Evolutionary conservation across 805 yeast genomes (phyloP), one percentile per base, ranked within the genome.

Genomic region (Pichia nanzhaoensis): DNA sequence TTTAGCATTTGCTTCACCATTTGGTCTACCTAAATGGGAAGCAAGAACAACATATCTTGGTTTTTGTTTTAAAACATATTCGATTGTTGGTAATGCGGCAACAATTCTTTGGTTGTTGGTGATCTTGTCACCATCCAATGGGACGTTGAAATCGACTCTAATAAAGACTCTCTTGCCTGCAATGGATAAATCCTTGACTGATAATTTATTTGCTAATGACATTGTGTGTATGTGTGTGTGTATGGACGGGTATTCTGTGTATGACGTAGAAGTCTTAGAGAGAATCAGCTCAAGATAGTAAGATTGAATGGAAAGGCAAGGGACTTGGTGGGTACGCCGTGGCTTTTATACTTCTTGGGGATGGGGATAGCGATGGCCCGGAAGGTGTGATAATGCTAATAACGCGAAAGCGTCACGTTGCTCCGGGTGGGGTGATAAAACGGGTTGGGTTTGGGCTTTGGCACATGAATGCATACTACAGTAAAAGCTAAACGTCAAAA

Each of bases 21-120:
- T 93, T 70, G 99, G 99, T 77, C 99, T 89, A 65, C 99, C 99
- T 68, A 93, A 78, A 70, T 93, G 99, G 50, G 98, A 90, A 55
- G 97, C 98, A 59, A 93, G 79, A 57, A 93, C 75, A 56, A 93
- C 82, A 56, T 80, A 87, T 77, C 84, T 88, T 65, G 99, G 96
- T 63, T 84, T 78, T 57, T 91, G 83, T 65, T 86, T 91, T 66
- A 85, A 74, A 44, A 91, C 97, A 69, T 91, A 93, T 72, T 95
- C 70, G 75, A 93, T 93, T 58, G 99, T 91, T 69, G 99, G 99
- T 61, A 95, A 74, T 57, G 99, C 99, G 67, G 99, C 99, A 61
- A 90, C 98, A 65, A 93, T 93, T 75, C 99, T 84, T 76, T 93
- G 98, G 78, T 93, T 95, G 82, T 95, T 93, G 75, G 99, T 95